Conservation (phyloP, 805 yeast species). For the Yueomyces sinensis region DNA sequence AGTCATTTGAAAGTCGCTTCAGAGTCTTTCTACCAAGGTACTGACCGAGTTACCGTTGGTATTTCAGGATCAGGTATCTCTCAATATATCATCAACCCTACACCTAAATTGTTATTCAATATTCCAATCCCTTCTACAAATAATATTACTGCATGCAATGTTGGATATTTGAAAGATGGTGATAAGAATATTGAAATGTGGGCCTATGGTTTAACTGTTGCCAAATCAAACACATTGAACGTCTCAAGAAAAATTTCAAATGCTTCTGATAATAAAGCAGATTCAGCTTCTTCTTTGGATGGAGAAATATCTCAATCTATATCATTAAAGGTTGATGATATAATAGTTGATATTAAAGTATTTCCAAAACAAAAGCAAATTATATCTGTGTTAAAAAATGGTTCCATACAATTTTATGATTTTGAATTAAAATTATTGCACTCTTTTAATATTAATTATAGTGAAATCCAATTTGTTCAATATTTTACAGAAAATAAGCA, state of each 20-base stretch:
- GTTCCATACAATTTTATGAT: slow-evolving; percentile 19
- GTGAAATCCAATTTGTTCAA: slow-evolving; percentile 11
- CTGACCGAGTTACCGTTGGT: slow-evolving; percentile 22
- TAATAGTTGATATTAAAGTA: slow-evolving; percentile 11
- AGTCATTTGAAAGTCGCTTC: slow-evolving; percentile 14
- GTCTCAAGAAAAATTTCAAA: slow-evolving; percentile 4
- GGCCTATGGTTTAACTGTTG: slow-evolving; percentile 13
- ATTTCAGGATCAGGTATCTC: slow-evolving; percentile 24
- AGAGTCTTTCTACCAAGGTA: slow-evolving; percentile 8
- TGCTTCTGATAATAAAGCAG: slow-evolving; percentile 5
- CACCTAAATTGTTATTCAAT: slow-evolving; percentile 22
- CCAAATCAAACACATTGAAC: slow-evolving; percentile 11
- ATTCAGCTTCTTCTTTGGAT: slow-evolving; percentile 4
- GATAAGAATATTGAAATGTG: slow-evolving; percentile 9
- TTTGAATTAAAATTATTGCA: slow-evolving; percentile 12
- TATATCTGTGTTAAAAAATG: slow-evolving; percentile 16
- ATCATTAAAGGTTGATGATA: slow-evolving; percentile 8
- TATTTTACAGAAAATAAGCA: slow-evolving; percentile 10
- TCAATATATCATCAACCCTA: slow-evolving; percentile 24
- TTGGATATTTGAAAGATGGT: slow-evolving; percentile 2
- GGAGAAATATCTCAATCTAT: slow-evolving; percentile 6
- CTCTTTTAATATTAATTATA: slow-evolving; percentile 13
- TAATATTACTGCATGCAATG: slow-evolving; percentile 22
- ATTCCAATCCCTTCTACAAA: slow-evolving; percentile 24
- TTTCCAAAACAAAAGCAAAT: slow-evolving; percentile 5